These are phyloP conservation scores for Fusarium redolens DNA, from an alignment of 2,329 filamentous ascomycete species.

Conservation along the genomic window DNA sequence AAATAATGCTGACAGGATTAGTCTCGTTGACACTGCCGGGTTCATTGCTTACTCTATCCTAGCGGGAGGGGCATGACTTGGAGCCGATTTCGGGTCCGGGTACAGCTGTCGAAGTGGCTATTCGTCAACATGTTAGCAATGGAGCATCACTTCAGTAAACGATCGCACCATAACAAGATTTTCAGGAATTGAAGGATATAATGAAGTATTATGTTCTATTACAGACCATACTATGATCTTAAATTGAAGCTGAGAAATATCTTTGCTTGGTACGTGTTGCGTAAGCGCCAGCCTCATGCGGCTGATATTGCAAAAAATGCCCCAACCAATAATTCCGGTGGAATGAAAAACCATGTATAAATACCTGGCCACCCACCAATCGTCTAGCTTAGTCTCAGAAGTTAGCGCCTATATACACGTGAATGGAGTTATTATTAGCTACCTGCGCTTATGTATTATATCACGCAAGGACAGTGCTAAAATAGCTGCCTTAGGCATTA, in stretches of 20 bases:
- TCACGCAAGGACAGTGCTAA: no score
- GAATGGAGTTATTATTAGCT: background rate
- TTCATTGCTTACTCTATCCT: background rate
- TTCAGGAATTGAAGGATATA: rapidly evolving
- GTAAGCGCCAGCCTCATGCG: background rate
- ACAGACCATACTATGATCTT: background rate
- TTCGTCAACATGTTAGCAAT: background rate
- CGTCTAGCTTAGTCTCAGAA: background rate
- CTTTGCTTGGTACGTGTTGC: background rate
- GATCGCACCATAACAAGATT: background rate
- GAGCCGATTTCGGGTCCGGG: rapidly evolving
- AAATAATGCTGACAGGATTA: background rate
- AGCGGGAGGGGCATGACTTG: rapidly evolving
- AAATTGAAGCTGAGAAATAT: background rate
- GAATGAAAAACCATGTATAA: background rate
- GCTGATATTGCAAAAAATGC: background rate
- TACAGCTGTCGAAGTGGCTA: background rate
- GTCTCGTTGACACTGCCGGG: rapidly evolving
- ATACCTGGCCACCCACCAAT: background rate
- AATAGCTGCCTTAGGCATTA: no score
- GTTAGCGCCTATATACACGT: rapidly evolving
- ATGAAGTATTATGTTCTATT: rapidly evolving
- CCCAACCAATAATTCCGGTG: background rate
- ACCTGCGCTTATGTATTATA: rapidly evolving
- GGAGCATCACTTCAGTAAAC: rapidly evolving